These are phyloP conservation scores for Pythium aphanidermatum DNA, from an alignment of 352 stramenopile species.

Conservation along the genomic window DNA sequence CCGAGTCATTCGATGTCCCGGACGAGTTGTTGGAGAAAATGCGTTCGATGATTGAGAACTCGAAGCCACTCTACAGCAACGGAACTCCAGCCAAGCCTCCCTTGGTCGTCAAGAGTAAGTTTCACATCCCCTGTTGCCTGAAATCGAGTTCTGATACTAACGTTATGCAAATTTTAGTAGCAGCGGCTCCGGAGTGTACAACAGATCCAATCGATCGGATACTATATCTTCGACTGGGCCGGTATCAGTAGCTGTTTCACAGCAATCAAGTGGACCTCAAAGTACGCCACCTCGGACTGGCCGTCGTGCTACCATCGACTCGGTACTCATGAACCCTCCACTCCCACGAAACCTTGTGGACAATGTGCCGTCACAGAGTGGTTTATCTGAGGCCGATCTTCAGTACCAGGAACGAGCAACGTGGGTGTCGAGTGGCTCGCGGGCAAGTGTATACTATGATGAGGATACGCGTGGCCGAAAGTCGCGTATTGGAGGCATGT, in stretches of 20 bases:
- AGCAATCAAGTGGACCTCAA: slow-evolving; percentile 17
- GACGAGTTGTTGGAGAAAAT: slow-evolving; percentile 45
- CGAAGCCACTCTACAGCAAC: slow-evolving; percentile 23
- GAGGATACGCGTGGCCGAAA: slow-evolving; percentile 59
- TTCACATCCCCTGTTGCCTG: too few species aligned
- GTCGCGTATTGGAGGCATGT: slow-evolving; percentile 78
- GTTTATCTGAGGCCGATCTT: slow-evolving; percentile 7
- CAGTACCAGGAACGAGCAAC: slow-evolving; percentile 21
- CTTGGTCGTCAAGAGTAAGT: slow-evolving; percentile 20
- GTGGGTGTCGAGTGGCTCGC: slow-evolving; percentile 21
- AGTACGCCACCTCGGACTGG: slow-evolving; percentile 12
- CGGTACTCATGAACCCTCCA: slow-evolving; percentile 23
- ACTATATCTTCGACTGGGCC: slow-evolving; percentile 52
- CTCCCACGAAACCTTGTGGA: slow-evolving; percentile 22
- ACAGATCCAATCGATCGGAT: slow-evolving; percentile 52
- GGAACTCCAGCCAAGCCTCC: slow-evolving; percentile 10
- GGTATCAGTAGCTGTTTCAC: slow-evolving; percentile 53
- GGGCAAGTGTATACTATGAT: slow-evolving; percentile 54
- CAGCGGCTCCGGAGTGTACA: slow-evolving; percentile 10
- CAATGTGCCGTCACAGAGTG: slow-evolving; percentile 13
- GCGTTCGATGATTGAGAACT: slow-evolving; percentile 40
- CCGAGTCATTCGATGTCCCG: slow-evolving; percentile 45
- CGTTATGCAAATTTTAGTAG: too few species aligned
- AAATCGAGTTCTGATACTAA: too few species aligned
- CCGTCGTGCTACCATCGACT: slow-evolving; percentile 23